Base-by-base conservation (phyloP, 768 basidiomycete genomes). In the Suillus ampliporus region DNA sequence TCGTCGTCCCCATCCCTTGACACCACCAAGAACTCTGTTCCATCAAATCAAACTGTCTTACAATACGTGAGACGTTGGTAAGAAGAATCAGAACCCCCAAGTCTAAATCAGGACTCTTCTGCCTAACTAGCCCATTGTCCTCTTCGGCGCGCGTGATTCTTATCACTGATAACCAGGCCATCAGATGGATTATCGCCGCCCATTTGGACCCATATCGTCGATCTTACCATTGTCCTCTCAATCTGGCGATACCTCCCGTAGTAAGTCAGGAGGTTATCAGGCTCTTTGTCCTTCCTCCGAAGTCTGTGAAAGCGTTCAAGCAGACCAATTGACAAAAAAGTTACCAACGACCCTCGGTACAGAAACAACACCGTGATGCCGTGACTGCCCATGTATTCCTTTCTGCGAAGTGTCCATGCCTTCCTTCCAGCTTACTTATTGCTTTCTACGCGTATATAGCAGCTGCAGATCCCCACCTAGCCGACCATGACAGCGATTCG, bases 11-110 rank as follows among this genome's bases (percentile, higher is more conserved):
- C 34, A 53, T 38, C n/a, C 19, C 17, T 34, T n/a, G n/a, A n/a
- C n/a, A n/a, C n/a, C n/a, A n/a, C n/a, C n/a, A n/a, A n/a, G n/a
- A 41, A 6, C 14, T 28, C 13, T 26, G 26, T 10, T 26, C 14
- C 40, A 41, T 41, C 40, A 41, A 41, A 41, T 41, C 15, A 41
- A n/a, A 15, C 40, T 7, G 40, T 41, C 40, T 41, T 17, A 3
- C 17, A 13, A 38, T 51, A 59, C 58, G 28, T 59, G 58, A 53
- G 37, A 23, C 6, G 31, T 26, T n/a, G 28, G 34, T 56, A 60
- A 37, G 48, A 54, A 60, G 58, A 60, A 60, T 10, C 46, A 60
- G 50, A 60, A 60, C 19, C n/a, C 35, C 9, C 3, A 26, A 41
- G 13, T 23, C 58, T n/a, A 59, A 60, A 60, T 26, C 34, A 23